Conservation (phyloP, 495 filamentous ascomycete species). For the Hyaloscypha variabilis region DNA sequence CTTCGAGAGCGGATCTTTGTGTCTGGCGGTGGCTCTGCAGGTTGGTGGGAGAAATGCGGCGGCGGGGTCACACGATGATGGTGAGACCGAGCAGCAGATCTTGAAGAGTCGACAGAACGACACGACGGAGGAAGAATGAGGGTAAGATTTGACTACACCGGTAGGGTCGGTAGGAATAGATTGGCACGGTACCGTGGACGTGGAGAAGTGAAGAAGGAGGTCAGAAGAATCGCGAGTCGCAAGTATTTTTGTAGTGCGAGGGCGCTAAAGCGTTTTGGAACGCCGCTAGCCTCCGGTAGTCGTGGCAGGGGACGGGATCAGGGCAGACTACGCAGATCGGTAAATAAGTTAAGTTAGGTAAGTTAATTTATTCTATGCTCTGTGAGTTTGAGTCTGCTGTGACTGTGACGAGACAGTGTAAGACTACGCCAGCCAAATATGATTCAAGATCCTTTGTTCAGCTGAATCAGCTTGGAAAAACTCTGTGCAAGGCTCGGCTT, state of each 20-base stretch:
- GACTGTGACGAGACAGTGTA: background rate
- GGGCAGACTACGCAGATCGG: background rate
- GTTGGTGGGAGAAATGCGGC: conserved; percentile 12
- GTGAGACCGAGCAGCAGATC: conserved; percentile 20
- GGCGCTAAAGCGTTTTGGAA: background rate
- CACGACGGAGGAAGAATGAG: conserved; percentile 20
- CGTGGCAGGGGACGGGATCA: background rate
- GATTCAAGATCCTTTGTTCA: background rate
- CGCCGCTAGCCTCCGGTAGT: background rate
- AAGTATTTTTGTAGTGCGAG: conserved; percentile 10
- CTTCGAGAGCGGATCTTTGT: conserved; percentile 5
- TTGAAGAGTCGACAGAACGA: conserved; percentile 7
- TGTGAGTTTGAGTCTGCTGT: background rate
- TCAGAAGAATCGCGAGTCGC: background rate
- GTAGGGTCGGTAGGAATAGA: conserved; percentile 35
- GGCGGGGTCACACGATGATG: conserved; percentile 21
- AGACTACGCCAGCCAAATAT: background rate
- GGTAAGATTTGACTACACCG: conserved; percentile 32
- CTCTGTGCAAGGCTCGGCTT: background rate
- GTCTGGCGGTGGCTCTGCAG: conserved; percentile 7
- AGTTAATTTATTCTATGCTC: background rate
- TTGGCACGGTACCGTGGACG: conserved; percentile 32
- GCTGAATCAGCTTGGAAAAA: background rate
- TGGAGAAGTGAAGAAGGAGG: conserved; percentile 15
- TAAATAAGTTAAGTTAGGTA: background rate